phyloP scores from a whole-genome alignment of 1,284 basidiomycete genomes.

The Prillingera fragicola region DNA sequence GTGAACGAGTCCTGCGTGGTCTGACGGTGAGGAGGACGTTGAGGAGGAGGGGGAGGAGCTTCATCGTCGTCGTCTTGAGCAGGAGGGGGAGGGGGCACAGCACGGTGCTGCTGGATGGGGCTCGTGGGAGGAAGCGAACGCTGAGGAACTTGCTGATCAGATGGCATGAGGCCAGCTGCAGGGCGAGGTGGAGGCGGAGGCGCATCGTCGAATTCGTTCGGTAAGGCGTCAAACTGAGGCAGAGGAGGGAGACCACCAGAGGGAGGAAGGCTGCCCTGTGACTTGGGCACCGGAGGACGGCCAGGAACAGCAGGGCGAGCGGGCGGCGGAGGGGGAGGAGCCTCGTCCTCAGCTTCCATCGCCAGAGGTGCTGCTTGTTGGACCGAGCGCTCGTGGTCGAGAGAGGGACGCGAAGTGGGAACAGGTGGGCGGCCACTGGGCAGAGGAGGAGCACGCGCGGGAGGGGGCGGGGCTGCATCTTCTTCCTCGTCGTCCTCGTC shows the following conservation, averaged over 20 bases:
- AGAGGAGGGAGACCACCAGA: too few species aligned
- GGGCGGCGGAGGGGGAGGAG: conserved; percentile 23
- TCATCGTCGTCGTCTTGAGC: too few species aligned
- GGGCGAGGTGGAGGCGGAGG: neutral
- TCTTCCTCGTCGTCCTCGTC: conserved; percentile 17
- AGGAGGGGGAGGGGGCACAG: neutral
- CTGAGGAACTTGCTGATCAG: too few species aligned
- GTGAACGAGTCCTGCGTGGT: too few species aligned
- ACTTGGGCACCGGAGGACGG: neutral
- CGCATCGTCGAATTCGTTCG: too few species aligned
- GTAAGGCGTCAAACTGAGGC: too few species aligned
- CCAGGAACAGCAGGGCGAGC: conserved; percentile 13
- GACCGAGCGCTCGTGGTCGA: neutral
- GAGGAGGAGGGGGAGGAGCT: too few species aligned
- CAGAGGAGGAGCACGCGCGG: conserved; percentile 18
- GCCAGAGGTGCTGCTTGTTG: too few species aligned
- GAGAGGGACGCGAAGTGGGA: conserved; percentile 9
- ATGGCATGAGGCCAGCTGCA: neutral
- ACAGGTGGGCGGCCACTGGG: conserved; percentile 20
- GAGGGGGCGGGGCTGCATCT: conserved; percentile 11
- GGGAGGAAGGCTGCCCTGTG: neutral
- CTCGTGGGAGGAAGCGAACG: neutral
- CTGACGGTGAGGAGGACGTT: too few species aligned
- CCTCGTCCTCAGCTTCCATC: conserved; percentile 4
- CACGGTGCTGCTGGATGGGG: neutral